Evolutionary conservation across 345 rosid species (phyloP), one percentile per base, ranked within the genome.

Genomic region (Syzygium aqueum): DNA sequence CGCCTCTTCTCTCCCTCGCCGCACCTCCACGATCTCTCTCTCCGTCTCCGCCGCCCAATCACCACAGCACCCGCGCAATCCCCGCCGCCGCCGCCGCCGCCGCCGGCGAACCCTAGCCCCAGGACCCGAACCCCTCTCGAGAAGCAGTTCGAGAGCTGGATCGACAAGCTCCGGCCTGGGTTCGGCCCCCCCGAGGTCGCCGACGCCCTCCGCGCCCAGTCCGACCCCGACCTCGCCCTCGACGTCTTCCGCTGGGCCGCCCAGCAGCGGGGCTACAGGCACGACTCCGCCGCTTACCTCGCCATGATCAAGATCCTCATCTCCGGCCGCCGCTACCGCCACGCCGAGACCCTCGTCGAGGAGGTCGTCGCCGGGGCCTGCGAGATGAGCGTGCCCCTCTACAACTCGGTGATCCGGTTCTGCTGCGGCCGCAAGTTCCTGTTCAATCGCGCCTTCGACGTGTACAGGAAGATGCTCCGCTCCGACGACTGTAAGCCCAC

Each of bases 241-340:
- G 98, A 95, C 89, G 95, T 97, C 80, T 97, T 96, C 94, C 99
- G 98, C 8, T 97, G 99, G 99, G 94, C 98, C 8, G 91, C 98
- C 53, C 96, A 90, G 85, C 94, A 93, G 53, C 94, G 96, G 84
- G 92, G 92, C 16, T 97, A 94, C 95, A 91, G 89, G 86, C 99
- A 96, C 93, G 92, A 91, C 84, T 90, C 94, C 85, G 87, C 88
- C 53, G 91, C 97, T 59, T 95, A 97, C 92, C 94, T 92, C 89
- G 86, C 94, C 56, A 91, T 94, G 86, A 93, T 97, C 92, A 91
- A 92, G 63, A 91, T 87, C 90, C 92, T 93, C n/a, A 91, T 93
- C 84, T 86, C 61, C 88, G 97, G 97, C 84, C 92, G 92, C 85
- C 94, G 97, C 2, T 94, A 93, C 89, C 95, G 95, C 87, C 94